Evolutionary conservation across 768 basidiomycete species (phyloP), one percentile per base, ranked within the genome.

Genomic region (Leucosporidium yakuticum): DNA sequence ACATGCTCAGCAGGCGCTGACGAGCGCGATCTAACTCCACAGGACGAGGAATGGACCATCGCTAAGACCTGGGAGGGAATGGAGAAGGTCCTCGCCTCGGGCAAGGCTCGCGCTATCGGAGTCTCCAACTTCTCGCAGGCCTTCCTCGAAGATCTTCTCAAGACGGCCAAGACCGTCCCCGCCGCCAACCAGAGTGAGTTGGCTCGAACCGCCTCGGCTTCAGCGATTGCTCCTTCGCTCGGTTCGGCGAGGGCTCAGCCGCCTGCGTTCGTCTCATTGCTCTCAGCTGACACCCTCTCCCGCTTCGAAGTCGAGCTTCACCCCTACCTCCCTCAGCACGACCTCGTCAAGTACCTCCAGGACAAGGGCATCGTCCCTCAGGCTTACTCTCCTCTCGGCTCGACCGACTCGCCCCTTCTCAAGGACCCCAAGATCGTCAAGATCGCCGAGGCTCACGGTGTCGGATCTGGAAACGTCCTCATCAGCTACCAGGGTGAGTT

Each of bases 71-170:
- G 70, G 70, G 89, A 88, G 77, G 83, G 82, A 25, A 77, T 77
- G 57, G 80, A 79, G 56, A 78, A 78, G 64, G 76, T 79, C 34
- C 64, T 60, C 27, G 62, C 65, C 34, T 85, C 85, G 25, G 83
- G 87, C 48, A 90, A 90, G 78, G 80, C 89, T 75, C 86, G 83
- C 74, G 88, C 88, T 2, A 91, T 93, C 74, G 91, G 90, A 69
- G 72, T 79, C 62, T 75, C 62, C 39, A 57, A 74, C 82, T 85
- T 87, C 76, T 86, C 85, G 12, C 81, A 86, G 56, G 78, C 84
- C 50, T 88, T 82, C 78, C 78, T 91, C 50, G 82, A 86, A 67
- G 80, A 84, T 51, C 81, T 91, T 27, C 80, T 88, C 51, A 82
- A 82, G 69, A 80, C 82, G 49, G 81, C 84, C 62, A 77, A 77